Conservation (phyloP, 257 asterid species). For the Gardenia jasminoides region DNA sequence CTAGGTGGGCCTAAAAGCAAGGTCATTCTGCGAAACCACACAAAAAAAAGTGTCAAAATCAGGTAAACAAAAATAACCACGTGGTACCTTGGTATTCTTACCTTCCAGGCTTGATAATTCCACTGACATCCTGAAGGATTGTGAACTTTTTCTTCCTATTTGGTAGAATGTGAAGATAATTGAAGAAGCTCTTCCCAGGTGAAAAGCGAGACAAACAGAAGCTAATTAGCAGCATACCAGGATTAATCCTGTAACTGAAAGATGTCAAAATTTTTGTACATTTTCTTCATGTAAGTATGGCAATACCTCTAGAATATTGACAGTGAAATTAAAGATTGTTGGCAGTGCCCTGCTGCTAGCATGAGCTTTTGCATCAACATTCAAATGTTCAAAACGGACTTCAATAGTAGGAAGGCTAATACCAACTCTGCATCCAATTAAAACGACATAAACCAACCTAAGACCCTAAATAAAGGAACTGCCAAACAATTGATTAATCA, state of each 20-base stretch:
- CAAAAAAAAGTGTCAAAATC: not conserved
- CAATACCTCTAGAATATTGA: constrained; percentile 53
- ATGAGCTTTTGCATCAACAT: constrained; percentile 34
- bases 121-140: constrained; percentile 57
- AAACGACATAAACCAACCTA: not conserved
- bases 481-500: not conserved
- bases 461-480: not conserved
- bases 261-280: not conserved
- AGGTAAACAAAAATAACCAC: not conserved
- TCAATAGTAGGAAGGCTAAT: constrained; percentile 36
- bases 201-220: not conserved
- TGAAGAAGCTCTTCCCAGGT: constrained; percentile 41
- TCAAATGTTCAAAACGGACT: constrained; percentile 38
- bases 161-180: constrained; percentile 40
- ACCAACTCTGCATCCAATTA: constrained; percentile 30
- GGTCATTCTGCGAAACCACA: constrained; percentile 50
- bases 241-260: not conserved
- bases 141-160: constrained; percentile 48
- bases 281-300: not conserved
- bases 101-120: constrained; percentile 72
- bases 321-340: constrained; percentile 40
- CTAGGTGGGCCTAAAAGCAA: constrained; percentile 75
- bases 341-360: constrained; percentile 36
- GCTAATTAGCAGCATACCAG: not conserved
- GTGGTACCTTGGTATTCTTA: constrained; percentile 1